A percentile compares a stretch with the other conserved stretches of the same genome.
Evolutionary conservation across 495 filamentous ascomycete genomes (phyloP).

Genomic region (Trichoderma orchidacearum): DNA sequence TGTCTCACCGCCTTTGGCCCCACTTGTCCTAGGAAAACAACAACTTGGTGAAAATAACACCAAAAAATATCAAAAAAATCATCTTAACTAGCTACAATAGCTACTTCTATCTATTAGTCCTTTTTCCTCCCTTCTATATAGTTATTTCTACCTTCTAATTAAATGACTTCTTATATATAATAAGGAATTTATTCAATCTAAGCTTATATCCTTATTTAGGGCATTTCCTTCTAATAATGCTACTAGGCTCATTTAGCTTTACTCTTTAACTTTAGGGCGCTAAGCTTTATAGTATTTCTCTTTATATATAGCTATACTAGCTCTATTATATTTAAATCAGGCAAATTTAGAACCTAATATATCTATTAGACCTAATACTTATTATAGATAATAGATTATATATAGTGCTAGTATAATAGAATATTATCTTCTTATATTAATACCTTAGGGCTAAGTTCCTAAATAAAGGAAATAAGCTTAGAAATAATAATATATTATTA

Average conservation of each 20-base stretch:
- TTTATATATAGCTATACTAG: slow-evolving; percentile 18
- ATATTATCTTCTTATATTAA: slow-evolving; percentile 15
- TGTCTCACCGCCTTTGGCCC: too few relatives aligned
- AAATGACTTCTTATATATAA: slow-evolving; percentile 17
- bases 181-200: slow-evolving; percentile 18
- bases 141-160: slow-evolving; percentile 15
- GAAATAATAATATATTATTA: slow-evolving; percentile 10
- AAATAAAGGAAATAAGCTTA: slow-evolving; percentile 19
- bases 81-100: background rate
- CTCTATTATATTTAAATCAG: slow-evolving; percentile 21
- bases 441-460: slow-evolving; percentile 11
- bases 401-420: slow-evolving; percentile 9
- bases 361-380: slow-evolving; percentile 8
- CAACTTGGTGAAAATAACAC: too few relatives aligned
- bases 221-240: slow-evolving; percentile 9
- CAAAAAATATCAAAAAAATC: background rate
- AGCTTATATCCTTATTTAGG: slow-evolving; percentile 11
- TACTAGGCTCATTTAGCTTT: slow-evolving; percentile 8
- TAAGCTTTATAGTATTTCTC: slow-evolving; percentile 14
- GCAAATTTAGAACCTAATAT: slow-evolving; percentile 17
- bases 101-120: background rate
- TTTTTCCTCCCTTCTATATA: slow-evolving; percentile 12
- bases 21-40: too few relatives aligned
- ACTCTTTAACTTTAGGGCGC: slow-evolving; percentile 8
- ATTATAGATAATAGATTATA: slow-evolving; percentile 11